These are phyloP conservation scores for Candida arabinofermentans DNA, from an alignment of 805 yeast genomes.

Conservation along the genomic window DNA sequence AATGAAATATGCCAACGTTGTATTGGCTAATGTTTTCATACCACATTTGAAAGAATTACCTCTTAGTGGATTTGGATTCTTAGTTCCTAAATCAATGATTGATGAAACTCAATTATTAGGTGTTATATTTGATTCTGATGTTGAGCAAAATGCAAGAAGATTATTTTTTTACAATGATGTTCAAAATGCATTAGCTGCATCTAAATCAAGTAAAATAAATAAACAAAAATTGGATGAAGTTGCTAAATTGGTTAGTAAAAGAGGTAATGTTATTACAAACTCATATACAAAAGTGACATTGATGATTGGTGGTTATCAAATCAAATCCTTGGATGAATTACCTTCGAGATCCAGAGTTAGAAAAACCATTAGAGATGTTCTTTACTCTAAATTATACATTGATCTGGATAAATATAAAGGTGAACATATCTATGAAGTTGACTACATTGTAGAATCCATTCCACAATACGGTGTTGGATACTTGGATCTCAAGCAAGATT, in stretches of 20 bases:
- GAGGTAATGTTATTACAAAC: constrained; percentile 17
- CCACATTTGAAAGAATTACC: constrained; percentile 40
- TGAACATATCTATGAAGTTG: constrained; percentile 30
- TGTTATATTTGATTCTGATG: constrained; percentile 85
- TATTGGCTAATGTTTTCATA: constrained; percentile 66
- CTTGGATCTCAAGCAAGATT: constrained; percentile 36
- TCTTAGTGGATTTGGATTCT: constrained; percentile 74
- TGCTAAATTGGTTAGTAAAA: constrained; percentile 15
- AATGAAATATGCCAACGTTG: constrained; percentile 44
- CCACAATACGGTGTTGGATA: constrained; percentile 82
- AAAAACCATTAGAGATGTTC: constrained; percentile 20
- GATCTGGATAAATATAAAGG: constrained; percentile 14
- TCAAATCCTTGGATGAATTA: constrained; percentile 12
- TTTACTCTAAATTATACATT: constrained; percentile 16
- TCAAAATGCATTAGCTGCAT: constrained; percentile 7
- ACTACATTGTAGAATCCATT: constrained; percentile 53
- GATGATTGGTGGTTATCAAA: constrained; percentile 76
- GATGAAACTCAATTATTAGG: constrained; percentile 63
- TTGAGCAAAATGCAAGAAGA: constrained; percentile 49
- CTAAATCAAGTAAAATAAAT: background rate
- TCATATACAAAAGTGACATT: constrained; percentile 71
- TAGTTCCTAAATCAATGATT: constrained; percentile 58
- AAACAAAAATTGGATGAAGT: constrained; percentile 10
- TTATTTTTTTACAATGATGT: constrained; percentile 21
- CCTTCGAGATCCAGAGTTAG: constrained; percentile 21